A percentile compares a stretch with the other conserved stretches of the same genome.
These are phyloP conservation scores for Phoma sp. DNA, from an alignment of 2,329 filamentous ascomycete species.

Conservation along the genomic window DNA sequence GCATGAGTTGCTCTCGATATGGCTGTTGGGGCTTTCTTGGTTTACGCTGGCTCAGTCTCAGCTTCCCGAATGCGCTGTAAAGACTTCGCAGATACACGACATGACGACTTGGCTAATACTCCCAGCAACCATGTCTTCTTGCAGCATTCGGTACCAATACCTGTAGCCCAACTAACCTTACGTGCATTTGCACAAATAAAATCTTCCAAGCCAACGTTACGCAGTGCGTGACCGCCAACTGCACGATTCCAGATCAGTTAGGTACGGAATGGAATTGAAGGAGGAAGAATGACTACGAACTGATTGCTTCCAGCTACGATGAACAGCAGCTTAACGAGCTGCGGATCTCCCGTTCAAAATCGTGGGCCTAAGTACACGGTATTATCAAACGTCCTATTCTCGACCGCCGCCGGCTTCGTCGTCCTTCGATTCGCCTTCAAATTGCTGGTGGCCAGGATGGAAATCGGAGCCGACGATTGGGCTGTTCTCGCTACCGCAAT, in stretches of 20 bases:
- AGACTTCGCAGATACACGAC: not conserved
- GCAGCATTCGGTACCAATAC: slow-evolving; percentile 20
- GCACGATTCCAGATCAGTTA: slow-evolving; percentile 34
- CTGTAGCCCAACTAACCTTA: slow-evolving; percentile 28
- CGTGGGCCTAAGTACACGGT: slow-evolving; percentile 43
- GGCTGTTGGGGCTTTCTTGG: slow-evolving; percentile 8
- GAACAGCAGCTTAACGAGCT: slow-evolving; percentile 51
- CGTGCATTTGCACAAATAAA: slow-evolving; percentile 33
- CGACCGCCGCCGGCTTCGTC: slow-evolving; percentile 46
- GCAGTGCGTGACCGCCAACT: slow-evolving; percentile 26
- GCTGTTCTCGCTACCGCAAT: slow-evolving; percentile 35
- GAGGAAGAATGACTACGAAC: not conserved
- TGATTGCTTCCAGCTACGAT: slow-evolving; percentile 42
- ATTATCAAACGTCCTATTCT: slow-evolving; percentile 46
- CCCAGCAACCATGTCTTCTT: slow-evolving; percentile 12
- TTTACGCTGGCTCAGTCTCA: slow-evolving; percentile 14
- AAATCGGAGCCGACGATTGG: slow-evolving; percentile 52
- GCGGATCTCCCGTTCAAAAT: slow-evolving; percentile 49
- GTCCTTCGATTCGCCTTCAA: slow-evolving; percentile 49
- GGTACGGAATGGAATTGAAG: slow-evolving; percentile 18
- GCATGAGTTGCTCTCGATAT: slow-evolving; percentile 3
- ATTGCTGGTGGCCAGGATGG: slow-evolving; percentile 40
- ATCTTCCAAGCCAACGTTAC: slow-evolving; percentile 30
- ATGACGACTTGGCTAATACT: not conserved
- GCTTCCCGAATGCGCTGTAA: slow-evolving; percentile 27